A percentile compares a stretch with the other conserved stretches of the same genome.
Evolutionary conservation across 805 yeast genomes (phyloP).

Genomic region (Metschnikowia reukaufii): DNA sequence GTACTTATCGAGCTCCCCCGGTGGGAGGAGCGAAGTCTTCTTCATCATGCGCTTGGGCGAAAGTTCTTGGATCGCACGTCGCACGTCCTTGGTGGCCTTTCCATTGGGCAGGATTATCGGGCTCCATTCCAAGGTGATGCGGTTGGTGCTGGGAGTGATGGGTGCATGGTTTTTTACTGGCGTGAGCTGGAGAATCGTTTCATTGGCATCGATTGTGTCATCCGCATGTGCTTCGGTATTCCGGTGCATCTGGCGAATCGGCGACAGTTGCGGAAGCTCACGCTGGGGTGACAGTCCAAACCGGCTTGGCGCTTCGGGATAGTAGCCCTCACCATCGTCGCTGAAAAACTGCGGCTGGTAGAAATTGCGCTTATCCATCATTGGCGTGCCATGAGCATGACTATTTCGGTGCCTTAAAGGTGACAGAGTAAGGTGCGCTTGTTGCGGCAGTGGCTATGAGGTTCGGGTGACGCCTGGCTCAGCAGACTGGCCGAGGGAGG

Average conservation of each 20-base stretch:
- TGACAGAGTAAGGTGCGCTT: constrained; percentile 21
- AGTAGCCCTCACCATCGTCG: constrained; percentile 23
- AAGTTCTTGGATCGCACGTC: constrained; percentile 37
- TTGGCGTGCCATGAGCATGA: constrained; percentile 9
- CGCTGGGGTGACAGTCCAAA: constrained; percentile 31
- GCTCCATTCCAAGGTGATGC: constrained; percentile 43
- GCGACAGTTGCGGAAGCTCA: constrained; percentile 22
- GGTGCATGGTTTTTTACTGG: constrained; percentile 37
- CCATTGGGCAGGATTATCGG: constrained; percentile 43
- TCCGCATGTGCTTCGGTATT: constrained; percentile 23
- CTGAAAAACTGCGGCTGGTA: constrained; percentile 44
- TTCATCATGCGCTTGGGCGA: constrained; percentile 50
- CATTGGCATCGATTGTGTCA: constrained; percentile 37
- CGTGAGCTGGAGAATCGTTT: constrained; percentile 41
- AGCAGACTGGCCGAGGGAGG: constrained; percentile 37
- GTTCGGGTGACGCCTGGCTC: constrained; percentile 37
- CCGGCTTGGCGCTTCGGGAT: constrained; percentile 18
- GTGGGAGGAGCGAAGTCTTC: constrained; percentile 72
- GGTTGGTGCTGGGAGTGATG: constrained; percentile 35
- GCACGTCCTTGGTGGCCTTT: constrained; percentile 19
- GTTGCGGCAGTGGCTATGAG: constrained; percentile 24
- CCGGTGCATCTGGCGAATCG: constrained; percentile 7
- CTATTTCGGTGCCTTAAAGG: constrained; percentile 24
- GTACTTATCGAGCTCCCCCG: constrained; percentile 83
- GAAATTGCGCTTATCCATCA: constrained; percentile 25